phyloP scores from a whole-genome alignment of 2,329 filamentous ascomycete genomes.

The Alternaria arborescens region DNA sequence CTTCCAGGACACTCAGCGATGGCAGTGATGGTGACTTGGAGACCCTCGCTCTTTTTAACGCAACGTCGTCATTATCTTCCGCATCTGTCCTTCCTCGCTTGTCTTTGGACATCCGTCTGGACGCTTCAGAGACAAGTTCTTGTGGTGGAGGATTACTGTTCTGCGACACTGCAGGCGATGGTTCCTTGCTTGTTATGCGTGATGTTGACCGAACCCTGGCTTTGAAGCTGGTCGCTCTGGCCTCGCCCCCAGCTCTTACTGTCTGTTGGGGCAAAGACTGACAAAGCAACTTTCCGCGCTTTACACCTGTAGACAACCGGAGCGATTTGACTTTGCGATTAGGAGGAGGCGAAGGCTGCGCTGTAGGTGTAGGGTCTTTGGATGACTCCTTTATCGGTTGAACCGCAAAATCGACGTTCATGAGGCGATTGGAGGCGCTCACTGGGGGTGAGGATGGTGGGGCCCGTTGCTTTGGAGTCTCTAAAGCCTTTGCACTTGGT shows the following conservation, averaged over 20 bases:
- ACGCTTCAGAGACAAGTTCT: neutral
- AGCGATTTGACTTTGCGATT: conserved; percentile 47
- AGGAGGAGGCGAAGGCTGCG: conserved; percentile 17
- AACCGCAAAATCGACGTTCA: conserved; percentile 42
- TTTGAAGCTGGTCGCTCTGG: conserved; percentile 1
- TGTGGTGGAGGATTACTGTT: neutral
- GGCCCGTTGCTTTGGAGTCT: conserved; percentile 35
- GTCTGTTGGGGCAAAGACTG: conserved; percentile 44
- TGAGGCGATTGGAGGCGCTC: conserved; percentile 48
- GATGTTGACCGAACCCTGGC: conserved; percentile 5
- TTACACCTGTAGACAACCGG: conserved; percentile 50
- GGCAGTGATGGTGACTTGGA: conserved; percentile 15
- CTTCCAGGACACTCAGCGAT: conserved; percentile 27
- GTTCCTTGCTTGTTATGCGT: conserved; percentile 11
- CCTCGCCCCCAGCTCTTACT: conserved; percentile 10
- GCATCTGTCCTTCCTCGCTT: conserved; percentile 17
- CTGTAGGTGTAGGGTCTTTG: conserved; percentile 16
- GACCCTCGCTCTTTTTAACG: conserved; percentile 10
- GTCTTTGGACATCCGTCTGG: neutral
- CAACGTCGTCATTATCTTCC: neutral
- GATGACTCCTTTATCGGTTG: conserved; percentile 17
- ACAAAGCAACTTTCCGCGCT: conserved; percentile 55
- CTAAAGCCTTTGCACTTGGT: conserved; percentile 30
- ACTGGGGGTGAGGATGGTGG: conserved; percentile 50
- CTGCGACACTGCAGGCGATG: conserved; percentile 10